These are phyloP conservation scores for Sporopachydermia cereana DNA, from an alignment of 1,139 yeast genomes.

Conservation along the genomic window DNA sequence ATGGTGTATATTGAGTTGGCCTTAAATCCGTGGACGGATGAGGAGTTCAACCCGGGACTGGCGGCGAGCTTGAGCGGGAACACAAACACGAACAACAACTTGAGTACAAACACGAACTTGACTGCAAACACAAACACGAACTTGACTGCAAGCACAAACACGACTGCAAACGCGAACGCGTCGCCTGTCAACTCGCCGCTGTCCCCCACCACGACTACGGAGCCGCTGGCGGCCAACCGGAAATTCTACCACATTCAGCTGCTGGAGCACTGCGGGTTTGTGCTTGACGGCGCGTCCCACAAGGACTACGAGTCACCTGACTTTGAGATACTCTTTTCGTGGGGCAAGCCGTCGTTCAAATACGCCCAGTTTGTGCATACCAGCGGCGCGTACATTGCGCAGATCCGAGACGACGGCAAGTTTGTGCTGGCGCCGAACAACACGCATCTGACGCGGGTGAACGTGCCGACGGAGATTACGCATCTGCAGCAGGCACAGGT, in stretches of 20 bases:
- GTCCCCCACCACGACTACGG: neutral
- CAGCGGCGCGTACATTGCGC: constrained; percentile 85
- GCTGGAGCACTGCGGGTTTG: constrained; percentile 57
- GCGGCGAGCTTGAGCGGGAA: constrained; percentile 27
- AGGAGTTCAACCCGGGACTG: constrained; percentile 30
- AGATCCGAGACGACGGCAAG: constrained; percentile 70
- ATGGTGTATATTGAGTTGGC: constrained; percentile 56
- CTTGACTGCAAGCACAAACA: no score
- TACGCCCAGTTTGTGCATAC: constrained; percentile 83
- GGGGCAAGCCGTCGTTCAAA: constrained; percentile 82
- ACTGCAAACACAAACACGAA: no score
- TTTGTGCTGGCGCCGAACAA: constrained; percentile 76
- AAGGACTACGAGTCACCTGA: constrained; percentile 18
- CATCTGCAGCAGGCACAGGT: constrained; percentile 23
- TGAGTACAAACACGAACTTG: constrained; percentile 48
- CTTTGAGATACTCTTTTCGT: constrained; percentile 60
- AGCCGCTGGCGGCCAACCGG: constrained; percentile 28
- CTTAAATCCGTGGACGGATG: constrained; percentile 48
- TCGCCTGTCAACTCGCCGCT: neutral
- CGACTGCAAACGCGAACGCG: neutral
- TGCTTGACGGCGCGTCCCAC: constrained; percentile 67
- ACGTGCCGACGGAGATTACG: constrained; percentile 25
- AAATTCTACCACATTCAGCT: constrained; percentile 41
- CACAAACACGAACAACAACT: constrained; percentile 46
- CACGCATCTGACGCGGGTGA: constrained; percentile 55